Evolutionary conservation across 495 filamentous ascomycete species (phyloP).

Genomic region (Tetracladium setigerum): DNA sequence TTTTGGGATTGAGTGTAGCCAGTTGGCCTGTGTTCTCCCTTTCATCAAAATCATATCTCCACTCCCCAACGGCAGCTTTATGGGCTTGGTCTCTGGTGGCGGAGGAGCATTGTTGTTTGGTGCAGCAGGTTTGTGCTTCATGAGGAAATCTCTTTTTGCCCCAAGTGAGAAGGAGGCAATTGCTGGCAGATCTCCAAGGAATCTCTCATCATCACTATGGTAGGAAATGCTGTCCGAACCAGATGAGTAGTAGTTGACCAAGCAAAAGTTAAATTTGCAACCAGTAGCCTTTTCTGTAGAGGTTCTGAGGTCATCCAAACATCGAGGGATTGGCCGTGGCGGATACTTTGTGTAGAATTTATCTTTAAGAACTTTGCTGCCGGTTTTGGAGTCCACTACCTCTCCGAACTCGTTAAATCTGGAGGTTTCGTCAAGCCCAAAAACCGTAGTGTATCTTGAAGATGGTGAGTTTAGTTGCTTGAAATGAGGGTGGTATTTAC

Average conservation of each 20-base stretch:
- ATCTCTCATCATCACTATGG: conserved; percentile 69
- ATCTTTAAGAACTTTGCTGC: conserved; percentile 28
- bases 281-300: conserved; percentile 50
- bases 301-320: conserved; percentile 48
- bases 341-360: conserved; percentile 41
- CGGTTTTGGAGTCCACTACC: conserved; percentile 40
- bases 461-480: neutral
- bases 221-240: conserved; percentile 66
- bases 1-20: conserved; percentile 73
- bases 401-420: conserved; percentile 32
- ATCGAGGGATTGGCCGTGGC: conserved; percentile 60
- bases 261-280: conserved; percentile 61
- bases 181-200: conserved; percentile 56
- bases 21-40: conserved; percentile 58
- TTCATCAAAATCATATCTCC: conserved; percentile 72
- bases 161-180: conserved; percentile 68
- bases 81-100: conserved; percentile 26
- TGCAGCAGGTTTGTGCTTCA: conserved; percentile 58
- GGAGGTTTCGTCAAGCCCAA: conserved; percentile 58
- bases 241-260: conserved; percentile 70
- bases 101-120: conserved; percentile 16
- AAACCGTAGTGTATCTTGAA: conserved; percentile 52
- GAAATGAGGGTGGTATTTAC: conserved; percentile 3
- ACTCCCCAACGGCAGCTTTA: conserved; percentile 53
- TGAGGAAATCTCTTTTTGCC: conserved; percentile 54